A percentile compares a stretch with the other conserved stretches of the same genome.
Conservation (phyloP, 2,329 filamentous ascomycete species). For the Talaromyces marneffei region DNA sequence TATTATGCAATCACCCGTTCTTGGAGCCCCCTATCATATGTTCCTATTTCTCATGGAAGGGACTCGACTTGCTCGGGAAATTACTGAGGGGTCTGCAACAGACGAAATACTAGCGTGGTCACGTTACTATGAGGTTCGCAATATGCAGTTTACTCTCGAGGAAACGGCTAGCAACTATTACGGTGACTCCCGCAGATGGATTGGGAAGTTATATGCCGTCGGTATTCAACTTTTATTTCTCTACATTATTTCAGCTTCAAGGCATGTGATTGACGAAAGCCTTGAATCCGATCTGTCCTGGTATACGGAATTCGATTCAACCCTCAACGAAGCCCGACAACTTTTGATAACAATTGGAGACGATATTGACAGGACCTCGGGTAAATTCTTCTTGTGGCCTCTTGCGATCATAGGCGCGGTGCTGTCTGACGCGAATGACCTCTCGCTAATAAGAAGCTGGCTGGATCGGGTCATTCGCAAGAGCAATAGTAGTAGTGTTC, state of each 20-base stretch:
- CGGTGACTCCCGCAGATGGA: constrained; percentile 10
- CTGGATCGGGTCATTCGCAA: constrained; percentile 10
- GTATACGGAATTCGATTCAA: background rate
- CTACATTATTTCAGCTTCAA: background rate
- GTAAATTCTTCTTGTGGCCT: constrained; percentile 13
- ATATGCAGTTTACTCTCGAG: constrained; percentile 1
- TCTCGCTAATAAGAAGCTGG: constrained; percentile 5
- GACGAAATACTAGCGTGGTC: constrained; percentile 7
- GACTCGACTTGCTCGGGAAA: background rate
- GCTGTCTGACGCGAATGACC: background rate
- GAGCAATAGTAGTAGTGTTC: constrained; percentile 2
- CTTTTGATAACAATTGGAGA: constrained; percentile 5
- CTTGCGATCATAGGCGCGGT: constrained; percentile 11
- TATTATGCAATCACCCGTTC: constrained; percentile 6
- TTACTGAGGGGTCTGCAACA: background rate
- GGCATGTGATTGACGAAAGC: background rate
- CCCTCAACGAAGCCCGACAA: constrained; percentile 1
- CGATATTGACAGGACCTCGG: constrained; percentile 9
- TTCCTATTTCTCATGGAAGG: constrained; percentile 11
- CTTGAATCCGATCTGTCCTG: background rate
- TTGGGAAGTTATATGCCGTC: constrained; percentile 10
- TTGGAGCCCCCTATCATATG: constrained; percentile 13
- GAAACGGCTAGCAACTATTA: background rate
- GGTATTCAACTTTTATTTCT: constrained; percentile 12
- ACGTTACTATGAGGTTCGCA: constrained; percentile 3